A percentile compares a stretch with the other conserved stretches of the same genome.
These are phyloP conservation scores for Cardamine resedifolia DNA, from an alignment of 345 rosid genomes.

Conservation along the genomic window DNA sequence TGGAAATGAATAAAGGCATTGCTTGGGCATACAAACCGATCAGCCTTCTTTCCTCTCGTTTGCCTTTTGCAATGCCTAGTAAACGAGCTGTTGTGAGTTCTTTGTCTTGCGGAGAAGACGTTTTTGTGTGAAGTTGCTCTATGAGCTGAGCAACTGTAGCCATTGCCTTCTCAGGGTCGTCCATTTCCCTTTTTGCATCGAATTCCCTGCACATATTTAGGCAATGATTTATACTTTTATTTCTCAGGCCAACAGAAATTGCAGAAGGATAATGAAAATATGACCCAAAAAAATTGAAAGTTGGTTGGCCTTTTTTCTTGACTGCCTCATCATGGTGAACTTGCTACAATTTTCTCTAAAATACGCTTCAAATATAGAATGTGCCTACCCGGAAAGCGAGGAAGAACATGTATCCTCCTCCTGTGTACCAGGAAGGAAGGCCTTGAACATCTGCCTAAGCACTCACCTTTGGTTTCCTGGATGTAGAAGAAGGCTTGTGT, in stretches of 20 bases:
- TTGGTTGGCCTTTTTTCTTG: background rate
- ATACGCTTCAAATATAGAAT: background rate
- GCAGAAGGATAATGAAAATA: background rate
- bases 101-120: conserved; percentile 72
- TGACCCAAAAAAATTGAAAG: background rate
- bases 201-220: conserved; percentile 46
- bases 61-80: conserved; percentile 61
- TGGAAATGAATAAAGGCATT: conserved; percentile 82
- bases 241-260: background rate
- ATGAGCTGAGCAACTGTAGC: conserved; percentile 68
- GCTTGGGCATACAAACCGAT: conserved; percentile 83
- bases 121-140: conserved; percentile 73
- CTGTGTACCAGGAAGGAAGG: conserved; percentile 49
- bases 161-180: conserved; percentile 62
- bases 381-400: conserved; percentile 44
- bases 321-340: background rate
- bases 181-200: conserved; percentile 49
- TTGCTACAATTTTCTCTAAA: background rate
- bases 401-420: conserved; percentile 42
- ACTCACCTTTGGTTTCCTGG: conserved; percentile 7
- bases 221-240: background rate
- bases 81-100: conserved; percentile 77
- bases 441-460: conserved; percentile 56
- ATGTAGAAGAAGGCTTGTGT: conserved; percentile 13
- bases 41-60: conserved; percentile 71